Conservation (phyloP, 1,284 basidiomycete species). For the Apiotrichum siamense region DNA sequence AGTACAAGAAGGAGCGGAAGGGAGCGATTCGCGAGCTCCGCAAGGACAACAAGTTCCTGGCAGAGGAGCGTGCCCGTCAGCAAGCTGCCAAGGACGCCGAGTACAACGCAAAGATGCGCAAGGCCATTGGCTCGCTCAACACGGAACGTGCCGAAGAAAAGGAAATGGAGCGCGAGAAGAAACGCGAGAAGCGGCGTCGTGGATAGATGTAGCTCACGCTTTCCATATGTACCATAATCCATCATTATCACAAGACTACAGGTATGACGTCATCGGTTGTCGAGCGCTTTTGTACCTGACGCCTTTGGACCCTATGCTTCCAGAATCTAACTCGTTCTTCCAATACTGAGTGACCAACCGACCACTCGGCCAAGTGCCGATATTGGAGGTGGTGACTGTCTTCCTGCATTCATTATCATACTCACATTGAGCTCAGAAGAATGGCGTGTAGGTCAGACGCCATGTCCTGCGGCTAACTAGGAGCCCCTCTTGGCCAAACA, state of each 20-base stretch:
- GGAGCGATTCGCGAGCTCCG: conserved; percentile 94
- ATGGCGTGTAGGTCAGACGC: too few species aligned
- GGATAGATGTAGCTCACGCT: neutral
- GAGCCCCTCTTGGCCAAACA: neutral
- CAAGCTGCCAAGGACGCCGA: conserved; percentile 73
- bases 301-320: too few species aligned
- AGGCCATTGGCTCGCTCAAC: conserved; percentile 73
- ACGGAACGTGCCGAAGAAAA: conserved; percentile 94
- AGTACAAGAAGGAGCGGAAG: conserved; percentile 94
- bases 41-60: conserved; percentile 91
- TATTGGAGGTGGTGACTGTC: too few species aligned
- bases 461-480: neutral
- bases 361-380: too few species aligned
- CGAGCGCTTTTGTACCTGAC: too few species aligned
- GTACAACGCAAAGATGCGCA: conserved; percentile 75
- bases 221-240: neutral
- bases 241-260: too few species aligned
- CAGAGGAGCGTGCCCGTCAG: conserved; percentile 74
- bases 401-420: too few species aligned
- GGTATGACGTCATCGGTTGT: too few species aligned
- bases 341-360: too few species aligned
- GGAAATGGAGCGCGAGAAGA: conserved; percentile 69
- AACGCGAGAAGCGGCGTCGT: conserved; percentile 62
- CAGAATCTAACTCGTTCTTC: too few species aligned
- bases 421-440: neutral